Conservation (phyloP, 352 stramenopile species). For the Pythium phragmiticola region DNA sequence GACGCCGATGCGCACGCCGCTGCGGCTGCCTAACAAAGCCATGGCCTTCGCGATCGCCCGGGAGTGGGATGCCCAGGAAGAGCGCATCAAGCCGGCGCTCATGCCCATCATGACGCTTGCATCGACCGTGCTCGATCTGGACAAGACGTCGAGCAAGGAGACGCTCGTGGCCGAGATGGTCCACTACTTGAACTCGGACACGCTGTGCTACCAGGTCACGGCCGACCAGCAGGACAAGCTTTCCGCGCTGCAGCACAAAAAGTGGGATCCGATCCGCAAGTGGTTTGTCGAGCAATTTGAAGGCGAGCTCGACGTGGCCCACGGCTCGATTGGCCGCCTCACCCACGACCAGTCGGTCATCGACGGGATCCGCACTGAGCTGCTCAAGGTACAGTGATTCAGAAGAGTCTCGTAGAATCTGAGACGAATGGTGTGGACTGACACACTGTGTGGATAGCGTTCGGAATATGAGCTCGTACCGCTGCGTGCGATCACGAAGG, state of each 20-base stretch:
- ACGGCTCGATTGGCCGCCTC: slow-evolving; percentile 71
- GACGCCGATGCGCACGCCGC: slow-evolving; percentile 60
- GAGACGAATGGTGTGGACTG: neutral
- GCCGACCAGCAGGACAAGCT: slow-evolving; percentile 83
- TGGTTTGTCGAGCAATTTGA: slow-evolving; percentile 77
- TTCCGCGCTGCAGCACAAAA: slow-evolving; percentile 77
- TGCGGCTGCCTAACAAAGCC: slow-evolving; percentile 61
- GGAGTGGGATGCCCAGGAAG: slow-evolving; percentile 82
- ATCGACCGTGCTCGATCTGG: slow-evolving; percentile 75
- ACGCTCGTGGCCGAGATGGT: slow-evolving; percentile 80
- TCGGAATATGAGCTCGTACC: slow-evolving; percentile 75
- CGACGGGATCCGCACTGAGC: slow-evolving; percentile 52
- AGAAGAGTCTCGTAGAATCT: neutral
- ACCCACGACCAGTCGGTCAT: slow-evolving; percentile 62
- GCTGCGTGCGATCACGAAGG: slow-evolving; percentile 73
- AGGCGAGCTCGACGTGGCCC: slow-evolving; percentile 78
- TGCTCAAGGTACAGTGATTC: slow-evolving; percentile 48
- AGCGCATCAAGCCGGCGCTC: slow-evolving; percentile 70
- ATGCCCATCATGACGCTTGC: slow-evolving; percentile 90
- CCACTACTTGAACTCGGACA: slow-evolving; percentile 87
- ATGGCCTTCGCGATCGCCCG: slow-evolving; percentile 75
- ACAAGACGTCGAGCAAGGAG: slow-evolving; percentile 45
- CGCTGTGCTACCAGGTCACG: slow-evolving; percentile 86
- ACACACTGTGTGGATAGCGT: slow-evolving; percentile 35
- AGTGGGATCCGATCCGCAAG: slow-evolving; percentile 81